Evolutionary conservation across 345 rosid species (phyloP).

Genomic region (Excoecaria agallocha): DNA sequence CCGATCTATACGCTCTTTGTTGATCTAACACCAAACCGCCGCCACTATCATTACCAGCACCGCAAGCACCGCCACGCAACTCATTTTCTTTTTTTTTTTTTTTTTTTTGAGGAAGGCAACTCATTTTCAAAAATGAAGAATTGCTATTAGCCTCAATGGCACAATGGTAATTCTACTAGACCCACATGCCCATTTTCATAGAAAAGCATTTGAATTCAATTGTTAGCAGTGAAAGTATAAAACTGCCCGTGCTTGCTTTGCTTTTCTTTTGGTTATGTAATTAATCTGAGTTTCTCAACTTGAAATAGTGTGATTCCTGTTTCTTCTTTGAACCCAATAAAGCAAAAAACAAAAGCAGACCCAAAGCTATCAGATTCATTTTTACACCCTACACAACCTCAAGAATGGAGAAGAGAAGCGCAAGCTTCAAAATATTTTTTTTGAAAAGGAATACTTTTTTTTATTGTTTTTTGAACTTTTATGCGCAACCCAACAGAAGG

Average conservation of each 20-base stretch:
- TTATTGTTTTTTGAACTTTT: background rate
- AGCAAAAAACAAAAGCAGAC: conserved; percentile 22
- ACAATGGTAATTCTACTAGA: background rate
- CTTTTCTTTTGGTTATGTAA: background rate
- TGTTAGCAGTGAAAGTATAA: background rate
- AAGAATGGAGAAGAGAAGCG: conserved; percentile 1
- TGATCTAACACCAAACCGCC: no score
- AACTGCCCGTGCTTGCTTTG: conserved; percentile 15
- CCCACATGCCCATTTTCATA: background rate
- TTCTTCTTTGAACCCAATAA: conserved; percentile 40
- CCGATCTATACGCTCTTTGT: background rate
- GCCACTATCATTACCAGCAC: no score
- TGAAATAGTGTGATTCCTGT: conserved; percentile 21
- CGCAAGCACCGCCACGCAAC: background rate
- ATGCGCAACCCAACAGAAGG: background rate
- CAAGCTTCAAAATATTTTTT: conserved; percentile 20
- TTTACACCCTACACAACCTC: background rate
- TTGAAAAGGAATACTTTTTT: background rate
- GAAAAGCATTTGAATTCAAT: background rate
- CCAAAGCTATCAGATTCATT: conserved; percentile 20
- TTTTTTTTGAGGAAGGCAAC: no score
- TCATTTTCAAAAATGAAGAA: background rate
- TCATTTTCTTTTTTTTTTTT: no score
- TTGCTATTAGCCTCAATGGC: background rate
- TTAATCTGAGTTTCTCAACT: background rate